A percentile compares a stretch with the other conserved stretches of the same genome.
phyloP scores from a whole-genome alignment of 441 rosid species.

The Arabidopsis lyrata region DNA sequence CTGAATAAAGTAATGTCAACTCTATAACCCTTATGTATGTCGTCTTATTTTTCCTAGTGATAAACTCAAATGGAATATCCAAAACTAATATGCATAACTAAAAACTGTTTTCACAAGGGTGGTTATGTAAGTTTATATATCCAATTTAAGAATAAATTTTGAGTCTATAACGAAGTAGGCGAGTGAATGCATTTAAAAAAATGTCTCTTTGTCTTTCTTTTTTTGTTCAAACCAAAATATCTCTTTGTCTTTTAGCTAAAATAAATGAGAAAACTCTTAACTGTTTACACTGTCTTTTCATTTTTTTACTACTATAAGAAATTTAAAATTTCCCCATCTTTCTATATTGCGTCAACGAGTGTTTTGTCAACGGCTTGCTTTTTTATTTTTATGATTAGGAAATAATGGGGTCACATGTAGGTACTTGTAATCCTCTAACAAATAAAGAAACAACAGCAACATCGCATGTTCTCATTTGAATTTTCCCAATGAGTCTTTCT shows the following conservation, averaged over 20 bases:
- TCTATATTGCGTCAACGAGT: constrained; percentile 4
- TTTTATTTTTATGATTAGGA: constrained; percentile 37
- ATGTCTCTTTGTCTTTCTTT: constrained; percentile 15
- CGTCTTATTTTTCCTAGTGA: not conserved
- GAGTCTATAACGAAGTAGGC: constrained; percentile 8
- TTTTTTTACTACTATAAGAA: constrained; percentile 27
- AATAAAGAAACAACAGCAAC: constrained; percentile 42
- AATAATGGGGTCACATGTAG: constrained; percentile 48
- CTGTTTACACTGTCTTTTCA: constrained; percentile 22
- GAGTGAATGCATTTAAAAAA: constrained; percentile 4
- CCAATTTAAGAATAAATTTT: not conserved
- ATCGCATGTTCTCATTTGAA: constrained; percentile 47
- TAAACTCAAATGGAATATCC: not conserved
- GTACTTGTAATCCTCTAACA: constrained; percentile 30
- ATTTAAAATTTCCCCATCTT: not conserved
- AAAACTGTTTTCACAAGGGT: constrained; percentile 7
- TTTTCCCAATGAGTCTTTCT: constrained; percentile 37
- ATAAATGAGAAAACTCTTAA: constrained; percentile 1
- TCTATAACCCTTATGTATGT: constrained; percentile 23
- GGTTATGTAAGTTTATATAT: constrained; percentile 4
- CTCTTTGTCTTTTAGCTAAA: constrained; percentile 24
- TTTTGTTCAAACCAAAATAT: not conserved
- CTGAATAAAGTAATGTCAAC: constrained; percentile 24
- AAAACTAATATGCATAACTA: not conserved
- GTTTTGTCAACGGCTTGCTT: constrained; percentile 47